These are phyloP conservation scores for Xylogone sp. DNA, from an alignment of 2,329 filamentous ascomycete genomes.

Conservation along the genomic window DNA sequence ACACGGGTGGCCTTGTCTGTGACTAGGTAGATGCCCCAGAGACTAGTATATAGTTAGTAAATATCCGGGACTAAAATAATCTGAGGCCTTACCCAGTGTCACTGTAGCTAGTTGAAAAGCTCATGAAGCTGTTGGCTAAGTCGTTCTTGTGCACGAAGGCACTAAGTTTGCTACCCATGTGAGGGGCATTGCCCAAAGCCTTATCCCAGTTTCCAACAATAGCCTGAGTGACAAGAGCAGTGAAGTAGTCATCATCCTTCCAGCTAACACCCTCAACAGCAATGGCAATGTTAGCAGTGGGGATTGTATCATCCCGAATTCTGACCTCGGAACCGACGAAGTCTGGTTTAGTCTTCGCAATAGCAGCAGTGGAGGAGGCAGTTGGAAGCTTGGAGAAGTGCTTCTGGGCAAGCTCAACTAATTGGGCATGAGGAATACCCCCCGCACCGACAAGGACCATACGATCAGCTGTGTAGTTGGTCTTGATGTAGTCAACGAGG, in stretches of 20 bases:
- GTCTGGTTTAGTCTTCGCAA: slow-evolving; percentile 79
- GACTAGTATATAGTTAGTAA: slow-evolving; percentile 53
- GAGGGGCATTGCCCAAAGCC: slow-evolving; percentile 94
- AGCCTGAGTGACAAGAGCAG: slow-evolving; percentile 92
- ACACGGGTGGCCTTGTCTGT: slow-evolving; percentile 82
- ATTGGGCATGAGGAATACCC: slow-evolving; percentile 87
- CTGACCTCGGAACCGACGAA: slow-evolving; percentile 96
- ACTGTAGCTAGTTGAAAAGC: slow-evolving; percentile 98
- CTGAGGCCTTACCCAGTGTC: slow-evolving; percentile 80
- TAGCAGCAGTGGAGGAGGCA: slow-evolving; percentile 65
- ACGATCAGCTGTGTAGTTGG: slow-evolving; percentile 98
- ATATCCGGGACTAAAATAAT: slow-evolving; percentile 10
- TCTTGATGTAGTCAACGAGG: slow-evolving; percentile 95
- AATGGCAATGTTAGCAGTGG: slow-evolving; percentile 95
- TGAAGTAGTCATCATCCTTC: slow-evolving; percentile 99
- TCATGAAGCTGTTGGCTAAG: slow-evolving; percentile 99
- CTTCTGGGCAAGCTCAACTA: slow-evolving; percentile 95
- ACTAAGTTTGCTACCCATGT: slow-evolving; percentile 98
- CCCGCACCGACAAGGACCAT: slow-evolving; percentile 98
- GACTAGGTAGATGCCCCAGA: slow-evolving; percentile 99
- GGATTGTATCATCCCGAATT: slow-evolving; percentile 93
- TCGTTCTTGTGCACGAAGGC: slow-evolving; percentile 90
- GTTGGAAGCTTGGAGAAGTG: slow-evolving; percentile 81
- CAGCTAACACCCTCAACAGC: slow-evolving; percentile 99
- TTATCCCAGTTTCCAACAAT: slow-evolving; percentile 99